These are phyloP conservation scores for Leccinum longicurvipes DNA, from an alignment of 768 basidiomycete genomes.

Conservation along the genomic window DNA sequence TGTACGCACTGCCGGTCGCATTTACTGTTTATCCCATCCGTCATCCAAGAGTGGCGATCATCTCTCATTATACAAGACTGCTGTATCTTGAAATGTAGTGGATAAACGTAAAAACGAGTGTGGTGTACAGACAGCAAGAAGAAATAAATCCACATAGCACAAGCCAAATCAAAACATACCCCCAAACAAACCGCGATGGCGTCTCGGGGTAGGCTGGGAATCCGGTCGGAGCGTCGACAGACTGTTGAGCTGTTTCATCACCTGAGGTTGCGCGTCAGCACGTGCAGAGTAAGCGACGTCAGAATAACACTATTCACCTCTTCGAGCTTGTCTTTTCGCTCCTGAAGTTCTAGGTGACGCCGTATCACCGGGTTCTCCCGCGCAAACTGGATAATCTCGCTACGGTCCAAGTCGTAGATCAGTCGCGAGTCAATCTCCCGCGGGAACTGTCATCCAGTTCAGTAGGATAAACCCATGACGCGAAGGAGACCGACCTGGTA, in stretches of 20 bases:
- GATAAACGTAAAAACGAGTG: slow-evolving; percentile 6
- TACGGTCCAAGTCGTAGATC: slow-evolving; percentile 88
- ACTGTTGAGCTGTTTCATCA: slow-evolving; percentile 94
- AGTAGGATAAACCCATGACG: background rate
- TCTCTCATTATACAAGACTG: slow-evolving; percentile 15
- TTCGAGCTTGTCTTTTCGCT: slow-evolving; percentile 95
- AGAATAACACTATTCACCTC: slow-evolving; percentile 50
- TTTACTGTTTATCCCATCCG: background rate
- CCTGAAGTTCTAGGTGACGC: slow-evolving; percentile 89
- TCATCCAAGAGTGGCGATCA: slow-evolving; percentile 17
- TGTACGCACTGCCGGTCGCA: background rate
- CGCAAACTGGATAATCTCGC: slow-evolving; percentile 88
- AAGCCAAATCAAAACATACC: slow-evolving; percentile 58
- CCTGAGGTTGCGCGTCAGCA: slow-evolving; percentile 41
- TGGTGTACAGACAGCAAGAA: background rate
- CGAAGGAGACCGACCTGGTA: slow-evolving; percentile 69
- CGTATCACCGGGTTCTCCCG: slow-evolving; percentile 91
- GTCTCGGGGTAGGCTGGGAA: slow-evolving; percentile 66
- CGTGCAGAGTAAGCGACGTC: background rate
- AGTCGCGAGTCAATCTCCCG: slow-evolving; percentile 94
- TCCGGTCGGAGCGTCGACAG: slow-evolving; percentile 86
- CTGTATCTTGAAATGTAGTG: background rate
- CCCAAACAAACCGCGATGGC: slow-evolving; percentile 78
- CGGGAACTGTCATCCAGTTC: slow-evolving; percentile 66
- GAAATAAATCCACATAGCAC: background rate